A percentile compares a stretch with the other conserved stretches of the same genome.
These are phyloP conservation scores for Cenococcum geophilum DNA, from an alignment of 495 filamentous ascomycete species.

Conservation along the genomic window DNA sequence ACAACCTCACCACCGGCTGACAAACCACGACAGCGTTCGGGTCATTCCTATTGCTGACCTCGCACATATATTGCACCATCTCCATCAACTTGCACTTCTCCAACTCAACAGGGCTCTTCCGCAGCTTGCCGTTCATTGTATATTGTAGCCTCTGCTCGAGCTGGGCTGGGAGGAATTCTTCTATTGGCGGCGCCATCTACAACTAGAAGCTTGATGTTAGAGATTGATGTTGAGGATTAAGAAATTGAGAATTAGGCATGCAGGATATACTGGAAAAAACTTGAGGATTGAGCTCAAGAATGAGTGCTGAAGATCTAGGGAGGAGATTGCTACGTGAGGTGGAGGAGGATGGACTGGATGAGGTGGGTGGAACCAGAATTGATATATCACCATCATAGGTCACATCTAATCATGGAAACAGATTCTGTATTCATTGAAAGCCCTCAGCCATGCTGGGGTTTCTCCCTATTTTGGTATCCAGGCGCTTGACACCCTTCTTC, in stretches of 20 bases:
- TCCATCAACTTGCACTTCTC: slow-evolving; percentile 65
- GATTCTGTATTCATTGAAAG: slow-evolving; percentile 11
- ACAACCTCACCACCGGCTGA: slow-evolving; percentile 67
- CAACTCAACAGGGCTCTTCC: slow-evolving; percentile 48
- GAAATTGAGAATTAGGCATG: neutral
- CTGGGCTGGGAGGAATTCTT: slow-evolving; percentile 49
- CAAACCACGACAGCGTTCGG: slow-evolving; percentile 55
- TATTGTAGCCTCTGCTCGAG: slow-evolving; percentile 49
- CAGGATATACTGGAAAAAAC: neutral
- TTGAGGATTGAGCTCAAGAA: slow-evolving; percentile 7
- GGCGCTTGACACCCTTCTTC: slow-evolving; percentile 46
- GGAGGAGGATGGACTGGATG: slow-evolving; percentile 56
- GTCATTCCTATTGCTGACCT: slow-evolving; percentile 47
- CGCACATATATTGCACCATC: slow-evolving; percentile 78
- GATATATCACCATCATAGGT: neutral
- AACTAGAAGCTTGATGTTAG: slow-evolving; percentile 4
- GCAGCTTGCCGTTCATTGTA: slow-evolving; percentile 41
- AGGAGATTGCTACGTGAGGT: slow-evolving; percentile 59
- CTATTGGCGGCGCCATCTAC: slow-evolving; percentile 56
- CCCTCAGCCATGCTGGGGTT: neutral
- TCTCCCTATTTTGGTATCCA: slow-evolving; percentile 39
- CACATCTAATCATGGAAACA: slow-evolving; percentile 1
- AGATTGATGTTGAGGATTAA: neutral
- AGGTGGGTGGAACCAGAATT: slow-evolving; percentile 47
- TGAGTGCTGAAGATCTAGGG: slow-evolving; percentile 50